Evolutionary conservation across 2,329 filamentous ascomycete species (phyloP), one percentile per base, ranked within the genome.

Genomic region (Cladosporium sp.): DNA sequence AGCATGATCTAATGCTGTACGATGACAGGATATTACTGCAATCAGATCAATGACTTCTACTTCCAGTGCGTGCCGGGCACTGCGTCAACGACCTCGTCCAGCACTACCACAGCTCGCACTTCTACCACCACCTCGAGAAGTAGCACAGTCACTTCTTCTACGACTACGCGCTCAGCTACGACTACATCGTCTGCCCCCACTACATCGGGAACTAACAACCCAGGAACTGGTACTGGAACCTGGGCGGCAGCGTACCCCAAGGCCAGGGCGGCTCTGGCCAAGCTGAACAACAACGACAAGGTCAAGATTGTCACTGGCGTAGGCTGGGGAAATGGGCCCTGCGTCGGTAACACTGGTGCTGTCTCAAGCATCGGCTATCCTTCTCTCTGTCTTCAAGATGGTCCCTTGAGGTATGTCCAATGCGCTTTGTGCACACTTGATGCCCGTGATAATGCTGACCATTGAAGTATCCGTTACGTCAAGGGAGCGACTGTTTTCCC

Each of bases 401-500:
- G 93, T 0, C 93, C 94, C 0, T 80, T 96, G 10, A 93, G 93
- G 62, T 68, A 69, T 16, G 55, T 18, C 29, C 28, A 28, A 18
- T 28, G 10, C 50, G 5, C 14, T 37, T 40, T 12, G 11, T 26
- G 8, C 28, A 23, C 11, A 16, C n/a, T 31, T 7, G 2, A 18
- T 33, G 28, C 7, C 35, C 2, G 2, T n/a, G 5, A 18, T 21
- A 16, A 12, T 37, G 10, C 44, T 65, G 52, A 65, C 40, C 12
- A 11, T 8, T 1, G n/a, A 16, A 65, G 93, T 0, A 83, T 97
- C 62, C 84, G 93, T 16, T 93, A 92, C 69, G 86, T 91, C 3
- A 91, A 97, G 70, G 92, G 96, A 73, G 87, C 88, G 31, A 93
- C 91, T 0, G 91, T 92, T 0, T 96, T 95, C 71, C 93, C 93